Base-by-base conservation (phyloP, 768 basidiomycete species). In the Phanerodontia chrysosporium region DNA sequence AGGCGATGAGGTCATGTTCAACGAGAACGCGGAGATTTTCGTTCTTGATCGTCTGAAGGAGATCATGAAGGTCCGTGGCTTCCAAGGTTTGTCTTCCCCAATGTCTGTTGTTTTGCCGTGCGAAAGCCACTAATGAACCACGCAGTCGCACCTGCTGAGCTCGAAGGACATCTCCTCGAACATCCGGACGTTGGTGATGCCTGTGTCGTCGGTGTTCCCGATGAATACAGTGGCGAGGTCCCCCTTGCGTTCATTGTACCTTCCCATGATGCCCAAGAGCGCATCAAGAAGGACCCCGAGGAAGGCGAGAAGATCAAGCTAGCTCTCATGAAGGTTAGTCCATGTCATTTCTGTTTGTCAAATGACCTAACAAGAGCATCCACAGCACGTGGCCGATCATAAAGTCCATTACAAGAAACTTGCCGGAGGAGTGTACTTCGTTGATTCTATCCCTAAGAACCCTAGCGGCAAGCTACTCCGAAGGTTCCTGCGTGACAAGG, bases 21-120 rank as follows among this genome's bases (percentile, higher is more conserved):
- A 88, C 61, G 79, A 74, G 61, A 75, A 82, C 53, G 76, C 79
- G 12, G 86, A 90, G 61, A 66, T 90, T 1, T 89, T 83, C 65
- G 75, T 91, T 27, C 82, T 91, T 13, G 89, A 91, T 68, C 82
- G 89, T 25, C 69, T 89, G 57, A 91, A 90, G 79, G 87, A 90
- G 76, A 83, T 88, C 56, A 76, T 89, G 71, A 89, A 91, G 72
- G 83, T 86, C 39, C 76, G 79, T 66, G 78, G 76, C 16, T 77
- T 72, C 67, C 72, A 75, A 62, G 64, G 62, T 58, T 42, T 52
- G 80, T 79, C 3, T 80, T 77, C 61, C 75, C 2, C 74, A 24
- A 28, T 16, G 16, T 32, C 25, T 18, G 25, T 24, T 18, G 32
- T 14, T 7, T 14, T 7, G 32, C 14, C 32, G 32, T n/a, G n/a